These are phyloP conservation scores for Rosa multiflora DNA, from an alignment of 306 rosid species.

Conservation along the genomic window DNA sequence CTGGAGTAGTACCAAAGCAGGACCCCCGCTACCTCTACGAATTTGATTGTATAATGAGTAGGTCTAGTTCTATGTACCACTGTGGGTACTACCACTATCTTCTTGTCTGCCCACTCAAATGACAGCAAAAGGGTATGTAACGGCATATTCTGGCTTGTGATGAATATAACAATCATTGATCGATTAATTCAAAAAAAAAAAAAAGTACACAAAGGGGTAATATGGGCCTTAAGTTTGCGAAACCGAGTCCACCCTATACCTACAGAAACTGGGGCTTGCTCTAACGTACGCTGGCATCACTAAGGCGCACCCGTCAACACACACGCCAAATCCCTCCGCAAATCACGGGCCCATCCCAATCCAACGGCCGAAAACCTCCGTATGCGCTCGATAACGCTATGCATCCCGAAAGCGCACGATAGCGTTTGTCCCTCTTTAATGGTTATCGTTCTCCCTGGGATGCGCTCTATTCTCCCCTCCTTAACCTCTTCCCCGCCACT, in stretches of 20 bases:
- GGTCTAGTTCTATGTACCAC: no score
- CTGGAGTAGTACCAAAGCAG: no score
- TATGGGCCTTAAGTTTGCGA: neutral
- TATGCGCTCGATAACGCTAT: constrained; percentile 42
- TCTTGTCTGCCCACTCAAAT: no score
- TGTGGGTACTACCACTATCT: no score
- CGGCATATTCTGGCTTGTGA: no score
- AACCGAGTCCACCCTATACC: neutral
- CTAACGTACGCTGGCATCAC: constrained; percentile 17
- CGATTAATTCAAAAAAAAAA: no score
- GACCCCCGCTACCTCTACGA: no score
- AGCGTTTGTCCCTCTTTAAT: constrained; percentile 14
- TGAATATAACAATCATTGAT: no score
- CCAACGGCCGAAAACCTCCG: constrained; percentile 24
- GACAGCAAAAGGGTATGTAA: no score
- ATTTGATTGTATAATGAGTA: no score
- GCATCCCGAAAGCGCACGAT: constrained; percentile 47
- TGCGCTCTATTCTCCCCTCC: constrained; percentile 54
- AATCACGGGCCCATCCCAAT: constrained; percentile 8
- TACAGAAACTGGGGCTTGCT: constrained; percentile 3
- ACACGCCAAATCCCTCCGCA: neutral
- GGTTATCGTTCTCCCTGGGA: constrained; percentile 50
- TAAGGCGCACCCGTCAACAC: neutral
- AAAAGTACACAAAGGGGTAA: neutral
- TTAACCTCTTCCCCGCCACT: constrained; percentile 46